Base-by-base conservation (phyloP, 345 rosid species). In the Angophora floribunda region DNA sequence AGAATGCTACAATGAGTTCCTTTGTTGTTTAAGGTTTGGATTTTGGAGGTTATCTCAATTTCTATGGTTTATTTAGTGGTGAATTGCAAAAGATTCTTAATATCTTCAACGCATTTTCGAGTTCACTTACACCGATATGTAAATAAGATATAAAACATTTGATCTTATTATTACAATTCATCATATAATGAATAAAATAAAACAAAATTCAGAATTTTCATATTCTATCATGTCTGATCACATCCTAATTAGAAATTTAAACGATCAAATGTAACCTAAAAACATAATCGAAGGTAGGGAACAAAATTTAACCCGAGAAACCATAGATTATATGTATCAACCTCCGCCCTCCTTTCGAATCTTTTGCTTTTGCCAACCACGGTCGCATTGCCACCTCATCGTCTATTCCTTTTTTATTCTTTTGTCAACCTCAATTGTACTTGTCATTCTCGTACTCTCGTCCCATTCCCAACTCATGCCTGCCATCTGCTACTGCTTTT, bases 31-130 rank as follows among this genome's bases (percentile, higher is more conserved):
- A n/a, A n/a, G 41, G 30, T 63, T 63, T n/a, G n/a, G 0, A 63
- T 63, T 19, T 13, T 2, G 36, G 30, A n/a, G 36, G 13, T 63
- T 14, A 9, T 63, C 36, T n/a, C 19, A 36, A 63, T 14, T 63
- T 3, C 19, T 4, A 9, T 7, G 36, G 0, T 63, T 63, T 63
- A 41, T 63, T n/a, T n/a, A 13, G 10, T 0, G 0, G 4, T 63
- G 30, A 63, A n/a, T 63, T 12, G 17, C 10, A n/a, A 63, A n/a
- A n/a, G 0, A n/a, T 14, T 63, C 10, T 63, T 63, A 13, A 30
- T 9, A 63, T n/a, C 41, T 3, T 0, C 4, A 0, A 13, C 14
- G 2, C 53, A 52, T 52, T 52, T 52, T 52, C 16, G 6, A 14
- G 16, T 52, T 14, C 52, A 51, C 14, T 51, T 51, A 51, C 13